These are phyloP conservation scores for Proliferodiscus dingleyae DNA, from an alignment of 2,329 filamentous ascomycete genomes.

Conservation along the genomic window DNA sequence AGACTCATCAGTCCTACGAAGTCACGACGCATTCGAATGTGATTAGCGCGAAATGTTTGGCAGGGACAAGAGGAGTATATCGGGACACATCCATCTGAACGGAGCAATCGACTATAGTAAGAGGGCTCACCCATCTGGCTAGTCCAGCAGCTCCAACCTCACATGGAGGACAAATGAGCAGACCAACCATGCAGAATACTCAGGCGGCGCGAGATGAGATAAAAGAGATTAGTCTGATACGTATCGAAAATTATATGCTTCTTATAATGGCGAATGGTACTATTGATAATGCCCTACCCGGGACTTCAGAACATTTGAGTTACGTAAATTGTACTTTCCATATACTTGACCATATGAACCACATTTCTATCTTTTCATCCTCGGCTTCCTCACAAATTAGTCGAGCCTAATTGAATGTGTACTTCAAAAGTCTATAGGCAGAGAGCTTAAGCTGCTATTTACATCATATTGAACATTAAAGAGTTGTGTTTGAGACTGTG, in stretches of 20 bases:
- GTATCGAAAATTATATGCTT: conserved; percentile 19
- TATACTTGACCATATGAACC: too few relatives aligned
- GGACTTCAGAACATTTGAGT: conserved; percentile 12
- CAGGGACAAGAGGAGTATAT: neutral
- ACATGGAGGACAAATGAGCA: conserved; percentile 14
- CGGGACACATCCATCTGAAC: conserved; percentile 2
- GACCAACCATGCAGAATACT: conserved; percentile 15
- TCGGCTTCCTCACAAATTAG: too few relatives aligned
- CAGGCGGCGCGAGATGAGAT: conserved; percentile 14
- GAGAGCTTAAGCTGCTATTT: too few relatives aligned
- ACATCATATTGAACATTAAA: too few relatives aligned
- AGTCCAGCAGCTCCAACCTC: conserved; percentile 3
- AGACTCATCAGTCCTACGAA: conserved; percentile 2
- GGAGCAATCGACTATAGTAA: conserved; percentile 2
- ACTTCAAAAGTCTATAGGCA: too few relatives aligned
- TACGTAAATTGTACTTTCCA: too few relatives aligned
- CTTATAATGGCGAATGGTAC: conserved; percentile 15
- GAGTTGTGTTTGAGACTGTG: too few relatives aligned
- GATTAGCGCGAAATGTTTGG: conserved; percentile 1
- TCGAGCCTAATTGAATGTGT: too few relatives aligned
- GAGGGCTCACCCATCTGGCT: neutral
- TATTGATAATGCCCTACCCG: conserved; percentile 11
- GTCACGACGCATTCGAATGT: conserved; percentile 2
- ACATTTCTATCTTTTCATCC: too few relatives aligned
- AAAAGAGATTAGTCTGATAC: conserved; percentile 14